Percentiles rank a stretch among this genome's conserved stretches.
Evolutionary conservation across 768 basidiomycete genomes (phyloP).

Genomic region (Rhodosporidiobolus odoratus): DNA sequence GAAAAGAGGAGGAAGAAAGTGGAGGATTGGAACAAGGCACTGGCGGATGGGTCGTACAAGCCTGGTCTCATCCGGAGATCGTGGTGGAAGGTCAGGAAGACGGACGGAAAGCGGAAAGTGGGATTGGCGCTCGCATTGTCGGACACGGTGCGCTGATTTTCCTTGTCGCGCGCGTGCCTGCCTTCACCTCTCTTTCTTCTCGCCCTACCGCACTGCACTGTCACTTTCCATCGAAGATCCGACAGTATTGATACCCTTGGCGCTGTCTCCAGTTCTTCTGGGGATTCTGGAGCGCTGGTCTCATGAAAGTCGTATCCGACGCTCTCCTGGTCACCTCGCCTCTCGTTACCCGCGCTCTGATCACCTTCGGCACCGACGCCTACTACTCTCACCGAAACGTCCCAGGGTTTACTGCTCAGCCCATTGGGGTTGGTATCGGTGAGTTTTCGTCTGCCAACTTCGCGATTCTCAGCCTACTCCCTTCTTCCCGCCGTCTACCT

Average conservation of each 20-base stretch:
- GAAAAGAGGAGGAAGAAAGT: constrained; percentile 53
- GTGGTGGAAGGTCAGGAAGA: constrained; percentile 62
- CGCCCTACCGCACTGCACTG: too few relatives aligned
- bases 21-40: constrained; percentile 62
- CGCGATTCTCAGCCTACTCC: too few relatives aligned
- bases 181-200: neutral
- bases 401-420: constrained; percentile 44
- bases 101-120: constrained; percentile 60
- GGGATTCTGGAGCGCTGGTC: constrained; percentile 70
- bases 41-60: constrained; percentile 61
- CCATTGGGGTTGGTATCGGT: constrained; percentile 56
- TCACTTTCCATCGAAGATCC: constrained; percentile 45
- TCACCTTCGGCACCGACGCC: constrained; percentile 63
- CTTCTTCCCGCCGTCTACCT: too few relatives aligned
- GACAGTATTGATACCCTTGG: too few relatives aligned
- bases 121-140: constrained; percentile 54
- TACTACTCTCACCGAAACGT: constrained; percentile 54
- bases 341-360: constrained; percentile 70
- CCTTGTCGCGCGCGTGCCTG: neutral
- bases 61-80: constrained; percentile 54
- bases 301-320: constrained; percentile 64
- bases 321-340: constrained; percentile 68
- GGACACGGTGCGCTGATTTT: constrained; percentile 17
- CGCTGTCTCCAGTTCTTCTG: constrained; percentile 61
- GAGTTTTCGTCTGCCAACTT: neutral